Conservation (phyloP, 768 basidiomycete species). For the Lentinula edodes region DNA sequence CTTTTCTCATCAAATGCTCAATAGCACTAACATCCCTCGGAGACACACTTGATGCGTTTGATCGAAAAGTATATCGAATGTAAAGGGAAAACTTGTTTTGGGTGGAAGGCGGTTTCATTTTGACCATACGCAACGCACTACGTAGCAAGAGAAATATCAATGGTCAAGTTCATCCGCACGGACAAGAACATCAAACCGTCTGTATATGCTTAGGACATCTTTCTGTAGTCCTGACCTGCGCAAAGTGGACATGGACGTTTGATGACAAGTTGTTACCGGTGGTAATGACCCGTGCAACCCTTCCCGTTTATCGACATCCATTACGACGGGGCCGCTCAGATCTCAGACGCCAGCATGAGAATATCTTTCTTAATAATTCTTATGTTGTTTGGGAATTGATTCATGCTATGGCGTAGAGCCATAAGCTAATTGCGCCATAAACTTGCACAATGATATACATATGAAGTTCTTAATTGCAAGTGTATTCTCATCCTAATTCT, state of each 20-base stretch:
- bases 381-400: neutral
- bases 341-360: neutral
- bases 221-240: slow-evolving; percentile 44
- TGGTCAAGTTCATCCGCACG: slow-evolving; percentile 31
- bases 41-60: slow-evolving; percentile 53
- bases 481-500: too few species aligned
- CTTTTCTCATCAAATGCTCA: slow-evolving; percentile 73
- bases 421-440: neutral
- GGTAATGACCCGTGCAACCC: neutral
- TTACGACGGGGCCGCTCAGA: too few species aligned
- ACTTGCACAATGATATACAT: neutral
- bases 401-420: neutral
- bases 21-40: slow-evolving; percentile 64
- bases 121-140: slow-evolving; percentile 75
- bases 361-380: neutral
- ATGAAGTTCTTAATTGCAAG: neutral
- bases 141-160: neutral
- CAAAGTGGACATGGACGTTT: slow-evolving; percentile 6
- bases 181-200: slow-evolving; percentile 37
- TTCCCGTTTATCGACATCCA: too few species aligned
- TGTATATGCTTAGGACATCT: slow-evolving; percentile 47
- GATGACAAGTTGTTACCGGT: neutral
- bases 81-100: slow-evolving; percentile 64
- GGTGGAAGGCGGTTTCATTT: slow-evolving; percentile 54
- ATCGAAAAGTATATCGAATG: slow-evolving; percentile 65